Evolutionary conservation across 306 rosid genomes (phyloP).

Genomic region (Oemleria cerasiformis): DNA sequence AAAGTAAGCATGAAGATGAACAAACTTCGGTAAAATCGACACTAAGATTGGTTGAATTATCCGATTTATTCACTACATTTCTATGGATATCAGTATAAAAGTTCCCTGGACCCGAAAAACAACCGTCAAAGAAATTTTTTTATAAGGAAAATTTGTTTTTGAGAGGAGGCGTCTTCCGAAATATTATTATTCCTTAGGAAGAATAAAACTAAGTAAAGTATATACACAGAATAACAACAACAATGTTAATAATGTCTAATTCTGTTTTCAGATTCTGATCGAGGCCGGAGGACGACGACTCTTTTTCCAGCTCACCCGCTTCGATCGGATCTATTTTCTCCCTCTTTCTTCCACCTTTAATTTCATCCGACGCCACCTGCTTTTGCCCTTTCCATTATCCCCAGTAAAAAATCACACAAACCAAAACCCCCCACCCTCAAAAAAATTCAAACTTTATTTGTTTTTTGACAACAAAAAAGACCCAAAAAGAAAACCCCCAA

Average conservation of each 20-base stretch:
- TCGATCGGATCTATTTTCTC: slow-evolving; percentile 63
- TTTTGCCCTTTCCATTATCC: slow-evolving; percentile 37
- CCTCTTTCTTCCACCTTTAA: slow-evolving; percentile 30
- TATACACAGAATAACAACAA: not conserved
- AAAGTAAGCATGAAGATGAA: too few relatives aligned
- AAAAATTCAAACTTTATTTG: not conserved
- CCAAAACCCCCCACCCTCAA: slow-evolving; percentile 5
- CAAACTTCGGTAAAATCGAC: too few relatives aligned
- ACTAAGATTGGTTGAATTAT: too few relatives aligned
- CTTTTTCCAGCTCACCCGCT: slow-evolving; percentile 59
- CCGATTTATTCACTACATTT: too few relatives aligned
- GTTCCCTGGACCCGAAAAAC: too few relatives aligned
- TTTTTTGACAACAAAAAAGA: not conserved
- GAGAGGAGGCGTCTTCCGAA: too few relatives aligned
- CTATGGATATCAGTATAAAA: too few relatives aligned
- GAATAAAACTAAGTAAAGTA: not conserved
- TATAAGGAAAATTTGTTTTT: too few relatives aligned
- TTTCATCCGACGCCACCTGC: slow-evolving; percentile 43
- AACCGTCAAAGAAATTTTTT: too few relatives aligned
- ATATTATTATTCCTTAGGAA: not conserved
- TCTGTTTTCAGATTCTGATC: slow-evolving; percentile 4
- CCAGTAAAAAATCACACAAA: slow-evolving; percentile 34
- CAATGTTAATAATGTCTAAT: not conserved
- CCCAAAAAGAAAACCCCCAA: not conserved
- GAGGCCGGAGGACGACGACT: not conserved